Conservation (phyloP, 805 yeast genomes). For the Huiozyma naganishii region DNA sequence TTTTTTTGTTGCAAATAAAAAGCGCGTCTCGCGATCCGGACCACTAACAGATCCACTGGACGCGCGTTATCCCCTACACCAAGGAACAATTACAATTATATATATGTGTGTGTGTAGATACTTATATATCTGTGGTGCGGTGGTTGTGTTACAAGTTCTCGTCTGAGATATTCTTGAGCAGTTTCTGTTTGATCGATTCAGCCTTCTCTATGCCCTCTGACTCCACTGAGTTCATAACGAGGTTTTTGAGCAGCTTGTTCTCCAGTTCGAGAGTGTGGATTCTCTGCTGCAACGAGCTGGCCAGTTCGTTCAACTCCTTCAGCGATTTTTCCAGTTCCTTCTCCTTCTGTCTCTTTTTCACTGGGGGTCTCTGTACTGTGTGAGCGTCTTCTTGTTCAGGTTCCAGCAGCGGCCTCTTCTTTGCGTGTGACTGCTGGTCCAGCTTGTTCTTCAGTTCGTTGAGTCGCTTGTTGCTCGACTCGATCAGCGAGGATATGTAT, state of each 20-base stretch:
- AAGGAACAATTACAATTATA: too few species aligned
- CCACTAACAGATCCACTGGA: too few species aligned
- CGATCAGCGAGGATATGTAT: slow-evolving; percentile 3
- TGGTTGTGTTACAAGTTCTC: too few species aligned
- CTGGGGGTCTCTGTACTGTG: not conserved
- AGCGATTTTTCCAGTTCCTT: slow-evolving; percentile 78
- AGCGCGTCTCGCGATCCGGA: too few species aligned
- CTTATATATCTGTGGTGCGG: too few species aligned
- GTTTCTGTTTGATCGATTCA: not conserved
- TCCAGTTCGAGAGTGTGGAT: slow-evolving; percentile 87
- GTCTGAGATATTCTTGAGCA: too few species aligned
- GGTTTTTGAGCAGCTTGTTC: slow-evolving; percentile 69
- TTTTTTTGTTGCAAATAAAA: too few species aligned
- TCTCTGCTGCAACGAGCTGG: slow-evolving; percentile 55
- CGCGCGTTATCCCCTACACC: too few species aligned
- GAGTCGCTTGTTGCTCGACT: slow-evolving; percentile 3
- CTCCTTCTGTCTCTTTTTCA: slow-evolving; percentile 79
- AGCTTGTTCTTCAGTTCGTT: slow-evolving; percentile 81
- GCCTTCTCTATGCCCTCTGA: slow-evolving; percentile 40
- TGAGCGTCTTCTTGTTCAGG: slow-evolving; percentile 1
- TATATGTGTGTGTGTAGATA: too few species aligned
- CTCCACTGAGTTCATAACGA: slow-evolving; percentile 35
- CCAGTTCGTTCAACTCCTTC: slow-evolving; percentile 58
- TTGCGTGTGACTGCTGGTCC: slow-evolving; percentile 25
- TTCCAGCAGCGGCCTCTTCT: not conserved